Percentiles rank a stretch among this genome's conserved stretches.
These are phyloP conservation scores for Rubia tinctorum DNA, from an alignment of 305 asterid genomes.

Conservation along the genomic window DNA sequence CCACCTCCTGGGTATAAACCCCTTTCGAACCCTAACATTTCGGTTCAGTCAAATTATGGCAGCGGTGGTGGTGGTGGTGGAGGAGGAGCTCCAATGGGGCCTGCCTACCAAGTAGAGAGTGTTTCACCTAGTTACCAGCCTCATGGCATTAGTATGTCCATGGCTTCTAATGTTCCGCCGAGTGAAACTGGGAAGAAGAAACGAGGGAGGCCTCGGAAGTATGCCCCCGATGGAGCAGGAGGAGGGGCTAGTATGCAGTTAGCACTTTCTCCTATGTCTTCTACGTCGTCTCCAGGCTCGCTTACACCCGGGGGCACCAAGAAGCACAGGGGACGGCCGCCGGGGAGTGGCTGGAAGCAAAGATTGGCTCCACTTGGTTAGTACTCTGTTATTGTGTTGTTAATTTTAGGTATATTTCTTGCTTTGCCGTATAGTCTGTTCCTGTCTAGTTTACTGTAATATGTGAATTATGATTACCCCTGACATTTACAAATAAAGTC, in stretches of 20 bases:
- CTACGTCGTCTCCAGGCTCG: conserved; percentile 46
- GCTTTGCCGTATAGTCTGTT: not conserved
- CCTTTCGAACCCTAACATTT: conserved; percentile 32
- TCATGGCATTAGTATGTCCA: conserved; percentile 28
- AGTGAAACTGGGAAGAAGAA: conserved; percentile 49
- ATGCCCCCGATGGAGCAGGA: conserved; percentile 34
- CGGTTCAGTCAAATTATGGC: conserved; percentile 37
- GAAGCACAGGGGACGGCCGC: conserved; percentile 54
- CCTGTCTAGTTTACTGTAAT: not conserved
- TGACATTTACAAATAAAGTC: not conserved
- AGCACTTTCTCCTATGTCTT: conserved; percentile 54
- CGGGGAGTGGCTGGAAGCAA: conserved; percentile 73
- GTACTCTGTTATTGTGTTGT: not conserved
- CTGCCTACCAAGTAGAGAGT: conserved; percentile 34
- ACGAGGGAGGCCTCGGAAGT: conserved; percentile 61
- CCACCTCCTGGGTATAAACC: conserved; percentile 29
- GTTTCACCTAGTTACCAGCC: conserved; percentile 25
- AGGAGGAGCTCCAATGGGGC: conserved; percentile 24
- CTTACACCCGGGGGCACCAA: conserved; percentile 28
- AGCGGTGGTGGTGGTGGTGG: conserved; percentile 5
- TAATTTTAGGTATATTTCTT: not conserved
- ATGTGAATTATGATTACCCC: not conserved
- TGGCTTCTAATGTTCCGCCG: conserved; percentile 24
- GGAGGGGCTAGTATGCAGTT: conserved; percentile 37
- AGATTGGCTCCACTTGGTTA: conserved; percentile 61